Base-by-base conservation (phyloP, 495 filamentous ascomycete species). In the Penicillium tannophilum region DNA sequence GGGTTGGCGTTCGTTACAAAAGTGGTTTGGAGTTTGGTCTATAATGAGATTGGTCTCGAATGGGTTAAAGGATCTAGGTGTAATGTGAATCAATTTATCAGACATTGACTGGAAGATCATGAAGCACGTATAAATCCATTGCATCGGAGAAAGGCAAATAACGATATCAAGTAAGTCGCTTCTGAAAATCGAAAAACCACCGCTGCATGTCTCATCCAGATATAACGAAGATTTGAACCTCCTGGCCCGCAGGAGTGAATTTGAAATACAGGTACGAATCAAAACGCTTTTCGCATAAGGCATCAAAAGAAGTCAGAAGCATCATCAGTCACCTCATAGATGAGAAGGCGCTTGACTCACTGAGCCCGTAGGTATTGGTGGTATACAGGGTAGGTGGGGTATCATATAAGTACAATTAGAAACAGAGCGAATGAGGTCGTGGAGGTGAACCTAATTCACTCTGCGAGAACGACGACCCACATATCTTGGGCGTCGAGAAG, bases 401-500 rank as follows among this genome's bases (percentile, higher is more conserved):
- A 65, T 65, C 59, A 55, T 56, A 47, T 31, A 49, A 46, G 12
- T 49, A 49, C 46, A 49, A 9, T 8, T 0, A 26, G 24, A 0
- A 12, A 6, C 16, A 20, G 36, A 52, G 14, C 48, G 31, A 11
- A 11, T 9, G 35, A 41, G 30, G 11, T 42, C 36, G 44, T 46
- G 6, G 6, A n/a, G 23, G 44, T 30, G 8, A 20, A 24, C 41
- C 12, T 24, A 53, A 20, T 45, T 24, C 45, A n/a, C 9, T 12
- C 75, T 60, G 3, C 74, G 68, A 56, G 73, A 63, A 14, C 72
- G 68, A 24, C 76, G 71, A 20, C 75, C 68, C 64, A 76, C 69
- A 54, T 78, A 76, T n/a, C 76, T 54, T 3, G 74, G 72, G 35
- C 70, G 64, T 23, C 75, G 71, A 19, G 52, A 59, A 20, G 49